These are phyloP conservation scores for Heterococcus sp. DNA, from an alignment of 108 stramenopile genomes.

Conservation along the genomic window DNA sequence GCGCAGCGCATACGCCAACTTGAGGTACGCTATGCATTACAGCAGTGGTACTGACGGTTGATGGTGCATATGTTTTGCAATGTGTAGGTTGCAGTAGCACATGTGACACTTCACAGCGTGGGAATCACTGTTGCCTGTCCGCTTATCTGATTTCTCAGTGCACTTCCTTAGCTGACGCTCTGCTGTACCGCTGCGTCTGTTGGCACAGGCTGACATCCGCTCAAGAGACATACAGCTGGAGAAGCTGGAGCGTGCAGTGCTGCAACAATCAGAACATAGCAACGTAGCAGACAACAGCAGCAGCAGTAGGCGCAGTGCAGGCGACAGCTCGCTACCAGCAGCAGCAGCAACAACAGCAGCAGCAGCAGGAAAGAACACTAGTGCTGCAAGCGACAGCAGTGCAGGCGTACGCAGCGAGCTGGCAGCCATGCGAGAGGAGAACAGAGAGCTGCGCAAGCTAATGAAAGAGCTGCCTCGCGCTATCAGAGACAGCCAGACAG, in stretches of 20 bases:
- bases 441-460: not conserved
- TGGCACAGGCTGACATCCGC: constrained; percentile 13
- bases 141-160: too few relatives aligned
- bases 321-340: not conserved
- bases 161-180: too few relatives aligned
- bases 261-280: not conserved
- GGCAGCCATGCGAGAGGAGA: not conserved
- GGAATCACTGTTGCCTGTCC: too few relatives aligned
- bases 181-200: too few relatives aligned
- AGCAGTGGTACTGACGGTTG: too few relatives aligned
- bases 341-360: not conserved
- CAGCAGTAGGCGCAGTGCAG: not conserved
- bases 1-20: too few relatives aligned
- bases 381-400: not conserved
- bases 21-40: too few relatives aligned
- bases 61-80: too few relatives aligned
- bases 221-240: constrained; percentile 30
- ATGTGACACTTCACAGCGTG: too few relatives aligned
- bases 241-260: constrained; percentile 35
- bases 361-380: not conserved
- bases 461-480: not conserved
- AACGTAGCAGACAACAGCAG: not conserved
- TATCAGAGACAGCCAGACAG: not conserved
- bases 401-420: not conserved
- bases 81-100: too few relatives aligned